Base-by-base conservation (phyloP, 2,329 filamentous ascomycete genomes). In the Lachnellula subtilissima region DNA sequence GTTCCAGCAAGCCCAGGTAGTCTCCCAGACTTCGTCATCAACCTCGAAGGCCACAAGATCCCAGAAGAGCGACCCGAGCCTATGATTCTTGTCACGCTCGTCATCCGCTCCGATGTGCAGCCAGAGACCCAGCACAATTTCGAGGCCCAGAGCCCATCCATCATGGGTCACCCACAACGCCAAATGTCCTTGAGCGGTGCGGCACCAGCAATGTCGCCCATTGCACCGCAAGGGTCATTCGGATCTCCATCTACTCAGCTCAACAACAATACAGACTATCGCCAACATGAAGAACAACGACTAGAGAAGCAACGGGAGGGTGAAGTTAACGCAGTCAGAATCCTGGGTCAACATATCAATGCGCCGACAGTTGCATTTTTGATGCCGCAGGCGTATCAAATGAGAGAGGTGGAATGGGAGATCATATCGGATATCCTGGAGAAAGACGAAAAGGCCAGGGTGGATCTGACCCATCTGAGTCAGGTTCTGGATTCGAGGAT, bases 11-110 rank as follows among this genome's bases (percentile, higher is more conserved):
- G 89, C 25, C 78, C 83, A 25, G 78, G 77, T 36, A 82, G 81
- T 50, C 82, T 93, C 45, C 93, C 94, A 0, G 89, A 92, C 59
- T 96, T 97, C 65, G 84, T 97, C 71, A 83, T 91, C 58, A 88
- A 96, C 67, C 80, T 97, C n/a, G 86, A 90, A 60, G 88, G 93
- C 64, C 92, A 92, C 70, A 83, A 83, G 32, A 82, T 97, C 35
- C 89, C 92, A 46, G 80, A 83, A 56, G 81, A 82, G 2, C 81
- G 88, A 15, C 78, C 84, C 0, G 87, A 95, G 62, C 85, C 89
- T 1, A 84, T 94, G 74, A 76, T 99, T 37, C 77, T 97, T 8
- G 83, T 92, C 22, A 88, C 93, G 1, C 88, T 97, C 60, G 90
- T 97, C 3, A 89, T 95, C 61, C 84, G 88, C 37, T 86, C 86